Base-by-base conservation (phyloP, 2,329 filamentous ascomycete genomes). In the Talaromyces sp. region DNA sequence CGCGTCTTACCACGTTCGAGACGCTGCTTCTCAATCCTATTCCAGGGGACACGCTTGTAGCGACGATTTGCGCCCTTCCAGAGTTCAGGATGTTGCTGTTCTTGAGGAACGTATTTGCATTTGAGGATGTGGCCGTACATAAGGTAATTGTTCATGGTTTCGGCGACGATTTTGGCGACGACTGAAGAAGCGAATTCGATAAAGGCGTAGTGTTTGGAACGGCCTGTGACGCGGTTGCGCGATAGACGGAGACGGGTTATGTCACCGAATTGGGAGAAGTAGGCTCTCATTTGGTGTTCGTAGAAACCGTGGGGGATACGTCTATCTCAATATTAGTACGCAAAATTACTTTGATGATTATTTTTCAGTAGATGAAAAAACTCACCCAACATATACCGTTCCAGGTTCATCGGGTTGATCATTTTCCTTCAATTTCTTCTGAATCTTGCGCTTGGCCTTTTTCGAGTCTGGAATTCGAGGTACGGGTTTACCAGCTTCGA, bases 131-230 rank as follows among this genome's bases (percentile, higher is more conserved):
- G 93, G 5, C 91, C 90, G 73, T 96, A 97, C 69, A 99, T 82
- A 39, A 97, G 84, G 75, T 99, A 99, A 77, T 92, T 95, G 80
- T 97, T 85, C 94, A 99, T 99, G 21, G 94, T 96, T 77, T 91
- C 89, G 52, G 90, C 88, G 31, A 96, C 93, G 65, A 97, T 91
- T 67, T 90, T 88, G 39, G 94, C 93, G n/a, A 91, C 89, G 58
- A 91, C 87, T 35, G 81, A 78, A 6, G 83, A 84, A 2, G 77
- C 77, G 69, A 99, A 99, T 76, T 99, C 91, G 69, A 99, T 83
- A 74, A 97, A 99, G 33, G 91, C 94, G 70, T 89, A 96, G 79
- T 97, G 94, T 79, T 94, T 96, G 72, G 89, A 91, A 59, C 85
- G 85, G 57, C 94, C 94, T 1, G 92, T 97, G 73, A 88, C 88